Evolutionary conservation across 306 rosid species (phyloP).

Genomic region (Castanospermum australe): DNA sequence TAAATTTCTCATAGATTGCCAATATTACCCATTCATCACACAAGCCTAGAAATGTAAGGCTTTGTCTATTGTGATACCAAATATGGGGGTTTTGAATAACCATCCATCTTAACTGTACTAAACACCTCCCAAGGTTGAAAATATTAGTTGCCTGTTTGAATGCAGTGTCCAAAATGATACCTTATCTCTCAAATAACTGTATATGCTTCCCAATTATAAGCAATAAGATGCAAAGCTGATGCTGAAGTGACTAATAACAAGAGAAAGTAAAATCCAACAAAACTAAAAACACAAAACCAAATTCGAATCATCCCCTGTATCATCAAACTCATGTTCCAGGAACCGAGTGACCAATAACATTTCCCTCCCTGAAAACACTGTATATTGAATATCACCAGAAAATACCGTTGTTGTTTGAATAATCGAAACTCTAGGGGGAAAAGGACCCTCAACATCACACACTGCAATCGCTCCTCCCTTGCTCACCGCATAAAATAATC

Average conservation of each 20-base stretch:
- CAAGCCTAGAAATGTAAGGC: no score
- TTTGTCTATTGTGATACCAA: no score
- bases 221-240: not conserved
- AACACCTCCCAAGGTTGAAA: no score
- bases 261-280: not conserved
- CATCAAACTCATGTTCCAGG: slow-evolving; percentile 37
- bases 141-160: not conserved
- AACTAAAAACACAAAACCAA: no score
- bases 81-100: no score
- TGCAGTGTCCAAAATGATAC: not conserved
- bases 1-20: no score
- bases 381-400: slow-evolving; percentile 51
- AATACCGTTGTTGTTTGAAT: slow-evolving; percentile 10
- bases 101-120: no score
- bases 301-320: not conserved
- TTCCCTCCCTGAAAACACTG: slow-evolving; percentile 49
- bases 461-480: slow-evolving; percentile 50
- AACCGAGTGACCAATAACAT: slow-evolving; percentile 48
- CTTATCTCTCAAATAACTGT: not conserved
- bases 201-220: not conserved
- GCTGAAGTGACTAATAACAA: not conserved
- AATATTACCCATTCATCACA: no score
- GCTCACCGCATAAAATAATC: slow-evolving; percentile 58
- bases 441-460: slow-evolving; percentile 37
- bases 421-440: slow-evolving; percentile 30